Conservation (phyloP, 1,139 yeast species). For the Pichia sp. region DNA sequence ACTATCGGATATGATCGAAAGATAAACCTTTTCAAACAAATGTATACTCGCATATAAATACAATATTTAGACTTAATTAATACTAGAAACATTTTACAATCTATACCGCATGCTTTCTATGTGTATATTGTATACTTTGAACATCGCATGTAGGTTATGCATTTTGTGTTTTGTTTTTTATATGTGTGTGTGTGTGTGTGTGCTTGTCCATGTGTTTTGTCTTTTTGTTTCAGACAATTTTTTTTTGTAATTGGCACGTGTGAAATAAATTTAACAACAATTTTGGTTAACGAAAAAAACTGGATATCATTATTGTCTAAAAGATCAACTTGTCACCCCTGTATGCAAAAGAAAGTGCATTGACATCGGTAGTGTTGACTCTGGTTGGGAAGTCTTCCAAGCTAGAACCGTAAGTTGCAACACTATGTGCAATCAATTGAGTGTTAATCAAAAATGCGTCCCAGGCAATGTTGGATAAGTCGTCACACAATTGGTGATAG, state of each 20-base stretch:
- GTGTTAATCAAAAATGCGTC: slow-evolving; percentile 85
- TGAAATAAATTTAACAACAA: not conserved
- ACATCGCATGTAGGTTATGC: no score
- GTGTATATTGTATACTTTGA: not conserved
- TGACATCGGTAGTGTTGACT: slow-evolving; percentile 25
- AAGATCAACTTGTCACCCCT: slow-evolving; percentile 31
- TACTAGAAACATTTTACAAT: not conserved
- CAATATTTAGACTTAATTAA: not conserved
- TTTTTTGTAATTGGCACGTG: not conserved
- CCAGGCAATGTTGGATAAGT: slow-evolving; percentile 69
- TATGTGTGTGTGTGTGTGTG: not conserved
- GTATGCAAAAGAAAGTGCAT: slow-evolving; percentile 23
- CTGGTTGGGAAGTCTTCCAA: slow-evolving; percentile 66
- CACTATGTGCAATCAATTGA: slow-evolving; percentile 83
- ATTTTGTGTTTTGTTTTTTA: not conserved
- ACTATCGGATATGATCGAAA: not conserved
- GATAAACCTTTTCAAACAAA: not conserved
- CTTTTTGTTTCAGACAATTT: no score
- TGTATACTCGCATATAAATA: slow-evolving; percentile 2
- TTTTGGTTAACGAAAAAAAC: not conserved
- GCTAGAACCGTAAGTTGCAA: slow-evolving; percentile 74
- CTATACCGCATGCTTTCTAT: not conserved
- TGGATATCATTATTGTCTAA: slow-evolving; percentile 9
- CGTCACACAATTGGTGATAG: slow-evolving; percentile 85
- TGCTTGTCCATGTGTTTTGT: not conserved